Percentiles rank a stretch among this genome's conserved stretches.
These are phyloP conservation scores for Taphrina wiesneri DNA, from an alignment of 1,139 yeast species.

Conservation along the genomic window DNA sequence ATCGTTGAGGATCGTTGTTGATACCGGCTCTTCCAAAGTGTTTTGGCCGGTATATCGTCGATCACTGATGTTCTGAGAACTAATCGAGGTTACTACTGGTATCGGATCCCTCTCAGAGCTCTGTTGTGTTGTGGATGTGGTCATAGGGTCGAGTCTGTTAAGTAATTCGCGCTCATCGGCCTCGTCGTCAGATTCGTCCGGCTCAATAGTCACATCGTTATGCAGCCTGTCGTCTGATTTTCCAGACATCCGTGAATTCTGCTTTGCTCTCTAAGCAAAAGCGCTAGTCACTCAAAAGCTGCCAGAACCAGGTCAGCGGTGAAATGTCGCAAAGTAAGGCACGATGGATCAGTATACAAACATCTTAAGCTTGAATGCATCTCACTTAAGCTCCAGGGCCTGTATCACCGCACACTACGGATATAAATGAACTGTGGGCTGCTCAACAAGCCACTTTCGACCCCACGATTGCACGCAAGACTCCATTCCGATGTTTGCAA, in stretches of 20 bases:
- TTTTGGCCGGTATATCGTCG: conserved; percentile 78
- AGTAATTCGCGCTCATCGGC: conserved; percentile 34
- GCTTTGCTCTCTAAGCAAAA: not conserved
- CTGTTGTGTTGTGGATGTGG: not conserved
- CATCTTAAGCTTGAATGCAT: no score
- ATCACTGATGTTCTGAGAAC: conserved; percentile 27
- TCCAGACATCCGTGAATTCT: not conserved
- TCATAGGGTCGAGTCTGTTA: conserved; percentile 25
- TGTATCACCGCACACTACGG: no score
- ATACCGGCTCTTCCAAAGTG: conserved; percentile 80
- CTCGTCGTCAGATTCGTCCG: conserved; percentile 35
- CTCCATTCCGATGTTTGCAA: no score
- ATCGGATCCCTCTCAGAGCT: conserved; percentile 9
- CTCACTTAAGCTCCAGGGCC: no score
- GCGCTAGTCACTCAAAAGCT: no score
- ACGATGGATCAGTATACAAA: no score
- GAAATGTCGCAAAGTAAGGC: no score
- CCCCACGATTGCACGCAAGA: no score
- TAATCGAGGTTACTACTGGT: conserved; percentile 23
- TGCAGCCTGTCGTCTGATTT: not conserved
- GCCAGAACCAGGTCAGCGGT: no score
- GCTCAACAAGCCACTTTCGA: no score
- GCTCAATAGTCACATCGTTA: conserved; percentile 36
- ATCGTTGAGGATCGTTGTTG: conserved; percentile 68
- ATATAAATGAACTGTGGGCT: no score